Evolutionary conservation across 73 alveolate species (phyloP), one percentile per base, ranked within the genome.

Genomic region (Uronychia setigera): DNA sequence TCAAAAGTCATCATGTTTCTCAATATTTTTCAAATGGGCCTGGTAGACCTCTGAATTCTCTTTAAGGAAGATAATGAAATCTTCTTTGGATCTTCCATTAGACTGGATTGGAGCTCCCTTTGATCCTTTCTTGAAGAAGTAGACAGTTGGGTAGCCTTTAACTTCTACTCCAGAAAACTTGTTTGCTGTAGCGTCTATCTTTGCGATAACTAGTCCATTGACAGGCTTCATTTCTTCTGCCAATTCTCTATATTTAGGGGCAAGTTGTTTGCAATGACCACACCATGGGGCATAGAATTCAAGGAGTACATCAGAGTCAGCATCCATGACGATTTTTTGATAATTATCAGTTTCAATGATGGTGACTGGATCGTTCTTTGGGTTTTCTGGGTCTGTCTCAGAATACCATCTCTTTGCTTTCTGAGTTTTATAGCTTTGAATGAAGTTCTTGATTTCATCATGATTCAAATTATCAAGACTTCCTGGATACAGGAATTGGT

Each of bases 101-200:
- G 77, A 87, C 79, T 59, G 60, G 9, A 29, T 76, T 27, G 26
- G 28, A 32, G 88, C 79, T 25, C 74, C 83, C 85, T 94, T 88
- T 82, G 83, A 84, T 60, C 93, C 95, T 60, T 87, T 91, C 75
- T 92, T 92, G 81, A 79, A 91, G 31, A 14, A 67, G 79, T 26
- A 67, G 19, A 67, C 31, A 14, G 79, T 67, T 14, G 79, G 78
- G 67, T n/a, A 58, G 85, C 94, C 58, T 84, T 79, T 76, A 76
- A 84, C 60, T 35, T 81, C 88, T 80, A 84, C 29, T 59, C 88
- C 58, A 59, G 78, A 80, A 94, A 98, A 60, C n/a, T 97, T 99
- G 87, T 97, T 97, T 75, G 92, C 97, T 58, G 99, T 94, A 0
- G 99, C 93, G 86, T 97, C 99, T 83, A 95, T 80, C 85, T 96